Conservation (phyloP, 2,329 filamentous ascomycete genomes). For the Sarocladiaceae sp. region DNA sequence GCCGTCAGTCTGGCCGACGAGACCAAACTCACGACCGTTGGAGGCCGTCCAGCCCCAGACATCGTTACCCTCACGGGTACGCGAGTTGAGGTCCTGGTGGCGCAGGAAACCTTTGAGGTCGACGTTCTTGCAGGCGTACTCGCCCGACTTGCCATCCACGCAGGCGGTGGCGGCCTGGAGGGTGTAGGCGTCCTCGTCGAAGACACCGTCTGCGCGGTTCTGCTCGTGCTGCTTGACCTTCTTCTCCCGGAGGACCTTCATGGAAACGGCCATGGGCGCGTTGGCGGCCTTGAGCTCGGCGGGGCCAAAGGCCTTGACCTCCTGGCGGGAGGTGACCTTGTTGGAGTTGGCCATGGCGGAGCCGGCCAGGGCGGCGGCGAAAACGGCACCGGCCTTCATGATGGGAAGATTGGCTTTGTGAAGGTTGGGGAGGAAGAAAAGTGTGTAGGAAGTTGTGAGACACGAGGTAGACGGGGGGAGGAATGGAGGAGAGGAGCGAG, state of each 20-base stretch:
- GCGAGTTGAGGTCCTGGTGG: slow-evolving; percentile 29
- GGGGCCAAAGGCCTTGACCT: slow-evolving; percentile 10
- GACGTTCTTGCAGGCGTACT: slow-evolving; percentile 29
- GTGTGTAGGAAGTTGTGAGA: neutral
- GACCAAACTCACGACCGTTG: slow-evolving; percentile 42
- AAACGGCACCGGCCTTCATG: slow-evolving; percentile 13
- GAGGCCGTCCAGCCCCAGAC: slow-evolving; percentile 38
- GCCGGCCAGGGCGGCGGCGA: slow-evolving; percentile 11
- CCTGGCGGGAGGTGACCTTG: slow-evolving; percentile 5
- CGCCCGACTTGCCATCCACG: slow-evolving; percentile 25
- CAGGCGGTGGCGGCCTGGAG: slow-evolving; percentile 16
- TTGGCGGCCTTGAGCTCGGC: slow-evolving; percentile 12
- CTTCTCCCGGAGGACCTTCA: slow-evolving; percentile 12
- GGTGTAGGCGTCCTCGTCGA: slow-evolving; percentile 15
- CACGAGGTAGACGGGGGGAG: neutral
- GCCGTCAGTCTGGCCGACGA: slow-evolving; percentile 42
- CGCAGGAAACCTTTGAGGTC: slow-evolving; percentile 31
- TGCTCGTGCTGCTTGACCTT: slow-evolving; percentile 12
- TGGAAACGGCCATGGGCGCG: slow-evolving; percentile 14
- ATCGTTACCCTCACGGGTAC: slow-evolving; percentile 30
- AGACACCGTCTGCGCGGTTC: slow-evolving; percentile 12
- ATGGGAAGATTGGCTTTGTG: slow-evolving; percentile 5
- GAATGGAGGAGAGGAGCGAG: neutral
- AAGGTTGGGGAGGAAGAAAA: neutral
- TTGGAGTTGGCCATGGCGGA: slow-evolving; percentile 4